Conservation (phyloP, 768 basidiomycete species). For the Mycena rebaudengoi region DNA sequence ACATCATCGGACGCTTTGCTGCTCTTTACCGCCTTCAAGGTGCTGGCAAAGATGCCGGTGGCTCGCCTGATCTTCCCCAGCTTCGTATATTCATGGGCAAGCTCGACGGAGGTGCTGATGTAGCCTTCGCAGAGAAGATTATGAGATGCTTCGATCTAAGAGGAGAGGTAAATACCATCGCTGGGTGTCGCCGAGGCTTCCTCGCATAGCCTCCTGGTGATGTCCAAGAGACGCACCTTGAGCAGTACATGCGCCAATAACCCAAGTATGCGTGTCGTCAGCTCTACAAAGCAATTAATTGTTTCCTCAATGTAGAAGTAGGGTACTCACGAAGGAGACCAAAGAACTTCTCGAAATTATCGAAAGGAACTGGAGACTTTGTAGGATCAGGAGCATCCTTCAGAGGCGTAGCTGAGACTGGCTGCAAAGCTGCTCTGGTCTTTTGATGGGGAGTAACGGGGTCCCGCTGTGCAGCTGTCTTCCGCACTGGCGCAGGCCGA, state of each 20-base stretch:
- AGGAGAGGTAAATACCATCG: constrained; percentile 52
- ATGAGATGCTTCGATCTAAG: neutral
- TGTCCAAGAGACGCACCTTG: constrained; percentile 73
- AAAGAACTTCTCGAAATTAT: constrained; percentile 53
- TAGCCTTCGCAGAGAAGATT: constrained; percentile 54
- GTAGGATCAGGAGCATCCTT: constrained; percentile 30
- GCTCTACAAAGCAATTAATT: constrained; percentile 46
- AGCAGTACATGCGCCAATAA: constrained; percentile 71
- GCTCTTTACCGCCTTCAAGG: constrained; percentile 54
- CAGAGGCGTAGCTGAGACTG: constrained; percentile 40
- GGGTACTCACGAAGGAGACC: constrained; percentile 61
- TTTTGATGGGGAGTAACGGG: constrained; percentile 58
- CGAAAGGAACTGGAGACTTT: constrained; percentile 37
- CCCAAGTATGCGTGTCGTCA: constrained; percentile 69
- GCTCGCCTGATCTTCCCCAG: constrained; percentile 82
- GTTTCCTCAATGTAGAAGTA: neutral
- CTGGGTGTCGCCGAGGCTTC: constrained; percentile 47
- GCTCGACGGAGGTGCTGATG: constrained; percentile 67
- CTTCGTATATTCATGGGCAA: constrained; percentile 82
- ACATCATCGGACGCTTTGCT: constrained; percentile 59
- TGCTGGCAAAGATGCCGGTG: constrained; percentile 66
- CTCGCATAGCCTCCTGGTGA: constrained; percentile 69
- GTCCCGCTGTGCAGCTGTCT: constrained; percentile 27
- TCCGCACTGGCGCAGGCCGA: constrained; percentile 22
- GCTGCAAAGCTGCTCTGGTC: constrained; percentile 40